Base-by-base conservation (phyloP, 192 early-diverging fungal genomes). In the Pilaira anomala region DNA sequence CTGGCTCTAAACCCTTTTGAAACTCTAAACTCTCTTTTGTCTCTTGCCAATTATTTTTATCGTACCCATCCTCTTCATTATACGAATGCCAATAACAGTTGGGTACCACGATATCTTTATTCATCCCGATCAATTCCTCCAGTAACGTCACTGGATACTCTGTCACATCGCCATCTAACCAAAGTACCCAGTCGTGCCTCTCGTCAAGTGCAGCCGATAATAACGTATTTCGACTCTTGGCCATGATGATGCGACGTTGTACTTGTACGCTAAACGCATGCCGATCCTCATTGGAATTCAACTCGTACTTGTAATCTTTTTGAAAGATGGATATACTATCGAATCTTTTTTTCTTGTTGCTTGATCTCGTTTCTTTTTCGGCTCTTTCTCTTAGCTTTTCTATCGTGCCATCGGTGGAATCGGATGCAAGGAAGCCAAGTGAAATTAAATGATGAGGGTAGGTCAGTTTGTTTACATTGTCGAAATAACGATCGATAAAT, bases 151-250 rank as follows among this genome's bases (percentile, higher is more conserved):
- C 75, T 5, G 88, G 81, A 44, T 88, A 90, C 57, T 82, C 78
- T 22, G 84, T 73, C n/a, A 90, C 79, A 68, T 90, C 88, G 13
- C 80, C 83, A 45, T 90, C 88, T 3, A 90, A 71, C 88, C 88
- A 90, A 12, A 90, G 72, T 13, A 90, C 87, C 88, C 88, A 90
- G 11, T 80, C 56, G 19, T 50, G 76, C 29, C 85, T 82, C 54
- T 81, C 76, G n/a, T 66, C 58, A 5, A 90, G 61, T 0, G 88
- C 78, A 7, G 80, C 71, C 1, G 78, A 76, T 65, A 86, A 74
- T 25, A 88, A 63, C n/a, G 73, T 76, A 52, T 88, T 90, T 57
- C 88, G 79, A 22, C 79, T 79, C 13, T 76, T 76, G 18, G 88
- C 85, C 74, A 90, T 79, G 54, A 80, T 78, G 40, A 66, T 74